phyloP scores from a whole-genome alignment of 371 early-diverging fungal genomes.

The Mortierella sp. region DNA sequence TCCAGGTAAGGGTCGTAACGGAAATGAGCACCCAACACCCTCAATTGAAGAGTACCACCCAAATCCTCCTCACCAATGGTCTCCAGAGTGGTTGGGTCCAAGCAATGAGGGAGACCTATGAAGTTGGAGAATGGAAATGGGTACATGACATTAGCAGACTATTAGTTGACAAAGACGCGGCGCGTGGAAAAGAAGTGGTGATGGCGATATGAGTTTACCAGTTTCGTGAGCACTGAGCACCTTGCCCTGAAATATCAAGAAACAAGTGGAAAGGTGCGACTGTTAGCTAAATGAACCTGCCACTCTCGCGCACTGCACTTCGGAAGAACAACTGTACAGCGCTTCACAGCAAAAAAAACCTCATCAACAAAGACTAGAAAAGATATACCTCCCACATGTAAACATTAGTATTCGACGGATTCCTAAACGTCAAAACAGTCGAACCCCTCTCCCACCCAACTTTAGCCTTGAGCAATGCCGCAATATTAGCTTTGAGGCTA shows the following conservation, averaged over 20 bases:
- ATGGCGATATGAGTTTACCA: conserved; percentile 4
- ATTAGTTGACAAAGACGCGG: background rate
- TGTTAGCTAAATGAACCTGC: background rate
- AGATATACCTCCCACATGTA: conserved; percentile 53
- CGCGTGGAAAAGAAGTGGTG: background rate
- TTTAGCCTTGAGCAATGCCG: conserved; percentile 39
- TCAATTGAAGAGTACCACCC: conserved; percentile 34
- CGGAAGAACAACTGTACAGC: background rate
- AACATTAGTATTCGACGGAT: conserved; percentile 56
- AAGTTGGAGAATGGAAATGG: background rate
- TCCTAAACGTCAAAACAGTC: conserved; percentile 49
- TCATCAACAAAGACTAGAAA: background rate
- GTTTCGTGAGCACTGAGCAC: conserved; percentile 54
- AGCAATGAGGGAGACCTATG: conserved; percentile 46
- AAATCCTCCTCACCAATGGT: conserved; percentile 50
- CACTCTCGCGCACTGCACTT: background rate
- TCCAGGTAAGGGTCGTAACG: conserved; percentile 52
- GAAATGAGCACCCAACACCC: conserved; percentile 50
- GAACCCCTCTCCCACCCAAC: conserved; percentile 50
- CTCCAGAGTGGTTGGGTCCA: conserved; percentile 54
- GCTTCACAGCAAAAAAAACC: background rate
- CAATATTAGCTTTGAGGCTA: conserved; percentile 32
- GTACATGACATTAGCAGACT: background rate
- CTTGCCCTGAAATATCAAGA: conserved; percentile 28
- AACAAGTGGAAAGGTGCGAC: background rate